Base-by-base conservation (phyloP, 441 rosid species). In the Pelargonium hybrid region DNA sequence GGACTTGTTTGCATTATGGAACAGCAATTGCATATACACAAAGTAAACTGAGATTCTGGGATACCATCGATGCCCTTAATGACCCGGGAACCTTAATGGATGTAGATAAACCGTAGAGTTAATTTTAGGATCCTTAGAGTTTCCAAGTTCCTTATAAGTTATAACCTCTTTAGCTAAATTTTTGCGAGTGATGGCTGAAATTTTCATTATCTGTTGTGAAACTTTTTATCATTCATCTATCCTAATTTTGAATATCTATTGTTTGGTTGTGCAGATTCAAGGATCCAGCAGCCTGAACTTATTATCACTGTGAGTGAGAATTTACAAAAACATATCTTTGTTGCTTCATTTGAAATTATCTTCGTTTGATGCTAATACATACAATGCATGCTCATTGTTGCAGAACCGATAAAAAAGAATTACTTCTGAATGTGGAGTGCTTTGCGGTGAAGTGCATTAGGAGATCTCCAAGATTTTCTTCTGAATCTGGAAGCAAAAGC, bases 241-340 rank as follows among this genome's bases (percentile, higher is more conserved):
- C 39, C 62, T n/a, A 41, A 50, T 66, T 73, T 61, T 74, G 48
- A 71, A 0, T 56, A 18, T 34, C 15, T 4, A 31, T 6, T 31
- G 11, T 69, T 69, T 5, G 43, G 15, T 25, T 18, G 21, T 39
- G 82, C 82, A 84, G 84, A 69, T 75, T 34, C 73, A 26, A 54
- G 67, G 81, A 70, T 70, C 74, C 34, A 72, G 69, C 5, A 56
- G 71, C 68, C 71, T 31, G 41, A 71, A 69, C 75, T 64, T 74
- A 62, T 31, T 31, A 15, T 54, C 71, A 69, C 75, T 73, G 90
- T 86, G 80, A 84, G 86, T 78, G 66, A 25, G 54, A 57, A 13
- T 76, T 66, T 14, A 20, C 57, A 29, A 21, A 65, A 23, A 2
- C 65, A 54, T 9, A 23, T 37, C 11, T 9, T 4, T 67, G 71